Evolutionary conservation across 495 filamentous ascomycete genomes (phyloP), one percentile per base, ranked within the genome.

Genomic region (Xylaria grammica): DNA sequence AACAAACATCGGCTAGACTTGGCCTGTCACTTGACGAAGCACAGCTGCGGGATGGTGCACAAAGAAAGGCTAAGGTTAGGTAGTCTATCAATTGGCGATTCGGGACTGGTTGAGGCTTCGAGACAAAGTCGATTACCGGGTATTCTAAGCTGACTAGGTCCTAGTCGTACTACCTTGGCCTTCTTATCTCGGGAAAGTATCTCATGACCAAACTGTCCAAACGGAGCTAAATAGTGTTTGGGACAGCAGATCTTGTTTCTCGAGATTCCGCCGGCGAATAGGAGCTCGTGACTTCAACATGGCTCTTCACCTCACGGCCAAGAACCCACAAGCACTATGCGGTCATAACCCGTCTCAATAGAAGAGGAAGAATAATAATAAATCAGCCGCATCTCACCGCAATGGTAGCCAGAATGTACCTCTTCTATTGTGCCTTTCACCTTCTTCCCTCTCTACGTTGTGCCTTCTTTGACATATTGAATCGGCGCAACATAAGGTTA

Each of bases 151-250:
- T 7, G 3, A 7, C 8, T 42, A 42, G 40, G 6, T 7, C 8
- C 15, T 42, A 6, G 15, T 42, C 40, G 15, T 10, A 15, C 15
- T 3, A 10, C 6, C 7, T 10, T 42, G 17, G 48, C 42, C 56
- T 59, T 59, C 55, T 59, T 59, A 48, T 59, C 56, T 59, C 27
- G 56, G 56, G 13, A 30, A 46, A 59, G 56, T 42, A 59, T 59
- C 42, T 58, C 54, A 45, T 58, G 54, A 45, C 40, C 26, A 9
- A n/a, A n/a, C n/a, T n/a, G n/a, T n/a, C n/a, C n/a, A n/a, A n/a
- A 15, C 26, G 22, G 17, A 45, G 40, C 54, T 58, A 59, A 32
- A 34, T 42, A 11, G 29, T 8, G 9, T 40, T 36, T 10, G 42
- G n/a, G 20, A 24, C 19, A 36, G 40, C 36, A 29, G 54, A 44